A percentile compares a stretch with the other conserved stretches of the same genome.
These are phyloP conservation scores for Axilococcus clingmanii DNA, from an alignment of 139 green algal genomes.

Conservation along the genomic window DNA sequence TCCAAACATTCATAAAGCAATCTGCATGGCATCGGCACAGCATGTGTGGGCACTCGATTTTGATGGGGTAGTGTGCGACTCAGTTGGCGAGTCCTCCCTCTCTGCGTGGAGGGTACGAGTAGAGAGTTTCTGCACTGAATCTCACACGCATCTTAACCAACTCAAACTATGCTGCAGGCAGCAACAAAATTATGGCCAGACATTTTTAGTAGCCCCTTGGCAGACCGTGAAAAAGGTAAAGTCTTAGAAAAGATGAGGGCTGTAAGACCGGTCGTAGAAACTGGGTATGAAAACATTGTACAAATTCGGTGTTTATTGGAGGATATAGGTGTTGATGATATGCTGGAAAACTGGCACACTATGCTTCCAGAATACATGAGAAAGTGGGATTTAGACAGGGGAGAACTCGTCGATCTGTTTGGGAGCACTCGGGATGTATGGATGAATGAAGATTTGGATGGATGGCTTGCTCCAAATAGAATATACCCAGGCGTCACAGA, in stretches of 20 bases:
- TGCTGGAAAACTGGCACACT: slow-evolving; percentile 64
- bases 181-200: slow-evolving; percentile 75
- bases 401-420: slow-evolving; percentile 83
- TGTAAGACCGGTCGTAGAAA: slow-evolving; percentile 93
- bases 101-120: slow-evolving; percentile 78
- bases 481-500: slow-evolving; percentile 82
- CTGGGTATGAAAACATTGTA: slow-evolving; percentile 93
- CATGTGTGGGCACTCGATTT: slow-evolving; percentile 87
- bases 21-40: not conserved
- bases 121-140: not conserved
- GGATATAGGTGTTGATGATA: slow-evolving; percentile 55
- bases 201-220: slow-evolving; percentile 53
- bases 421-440: slow-evolving; percentile 83
- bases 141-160: not conserved
- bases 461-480: slow-evolving; percentile 87
- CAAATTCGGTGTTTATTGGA: slow-evolving; percentile 83
- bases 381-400: slow-evolving; percentile 57
- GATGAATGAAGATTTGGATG: slow-evolving; percentile 78
- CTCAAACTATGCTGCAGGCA: slow-evolving; percentile 40
- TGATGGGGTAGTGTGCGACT: slow-evolving; percentile 95
- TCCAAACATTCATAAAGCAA: no score
- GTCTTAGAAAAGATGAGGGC: slow-evolving; percentile 75
- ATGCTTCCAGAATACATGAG: slow-evolving; percentile 65
- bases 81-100: slow-evolving; percentile 75
- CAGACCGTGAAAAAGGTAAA: slow-evolving; percentile 40